A percentile compares a stretch with the other conserved stretches of the same genome.
phyloP scores from a whole-genome alignment of 2,329 filamentous ascomycete species.

The Cytospora paraplurivora region DNA sequence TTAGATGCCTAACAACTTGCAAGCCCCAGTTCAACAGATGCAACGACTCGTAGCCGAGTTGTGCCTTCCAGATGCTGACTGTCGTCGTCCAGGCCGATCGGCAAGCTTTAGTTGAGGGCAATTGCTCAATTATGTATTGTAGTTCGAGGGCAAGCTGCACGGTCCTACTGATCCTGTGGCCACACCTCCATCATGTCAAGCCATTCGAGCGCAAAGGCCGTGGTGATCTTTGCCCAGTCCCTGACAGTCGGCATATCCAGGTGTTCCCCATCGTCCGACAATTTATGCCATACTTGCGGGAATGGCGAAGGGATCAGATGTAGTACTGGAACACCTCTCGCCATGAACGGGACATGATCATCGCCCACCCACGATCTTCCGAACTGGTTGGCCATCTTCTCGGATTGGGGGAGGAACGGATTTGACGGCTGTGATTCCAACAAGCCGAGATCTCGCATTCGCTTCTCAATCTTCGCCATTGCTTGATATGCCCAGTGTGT shows the following conservation, averaged over 20 bases:
- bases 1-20: neutral
- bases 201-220: conserved; percentile 88
- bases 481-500: conserved; percentile 72
- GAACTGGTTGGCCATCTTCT: conserved; percentile 55
- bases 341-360: conserved; percentile 91
- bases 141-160: no score
- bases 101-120: neutral
- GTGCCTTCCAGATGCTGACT: neutral
- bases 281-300: conserved; percentile 82
- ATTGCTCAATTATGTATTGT: neutral
- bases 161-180: conserved; percentile 32
- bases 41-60: neutral
- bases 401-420: conserved; percentile 67
- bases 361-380: conserved; percentile 65
- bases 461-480: conserved; percentile 58
- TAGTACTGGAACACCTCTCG: conserved; percentile 80
- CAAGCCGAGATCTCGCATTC: conserved; percentile 56
- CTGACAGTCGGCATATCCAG: conserved; percentile 77
- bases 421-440: conserved; percentile 50
- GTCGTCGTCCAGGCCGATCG: neutral
- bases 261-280: conserved; percentile 81
- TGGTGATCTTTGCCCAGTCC: conserved; percentile 85
- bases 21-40: neutral
- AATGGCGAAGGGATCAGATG: conserved; percentile 88
- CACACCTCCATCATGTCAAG: conserved; percentile 64